Evolutionary conservation across 768 basidiomycete genomes (phyloP).

Genomic region (Boletus rubescentipes): DNA sequence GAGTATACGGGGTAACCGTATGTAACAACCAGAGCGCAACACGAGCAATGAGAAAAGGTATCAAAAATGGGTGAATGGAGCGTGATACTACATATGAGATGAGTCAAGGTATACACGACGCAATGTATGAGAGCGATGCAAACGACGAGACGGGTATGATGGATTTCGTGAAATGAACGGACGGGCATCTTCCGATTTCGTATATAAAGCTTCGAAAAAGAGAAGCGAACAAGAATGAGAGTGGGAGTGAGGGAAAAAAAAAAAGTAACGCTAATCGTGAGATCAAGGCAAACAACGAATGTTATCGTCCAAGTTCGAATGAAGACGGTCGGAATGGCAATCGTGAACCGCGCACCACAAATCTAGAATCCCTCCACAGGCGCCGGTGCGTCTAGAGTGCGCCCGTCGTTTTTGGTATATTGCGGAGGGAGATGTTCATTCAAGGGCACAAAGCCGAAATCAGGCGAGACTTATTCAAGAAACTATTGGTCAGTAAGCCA

Average conservation of each 20-base stretch:
- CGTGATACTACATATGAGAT: slow-evolving; percentile 39
- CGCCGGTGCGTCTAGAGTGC: slow-evolving; percentile 42
- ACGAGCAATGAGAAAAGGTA: slow-evolving; percentile 29
- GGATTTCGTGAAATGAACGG: slow-evolving; percentile 35
- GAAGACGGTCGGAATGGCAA: slow-evolving; percentile 31
- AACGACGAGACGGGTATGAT: slow-evolving; percentile 35
- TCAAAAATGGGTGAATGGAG: slow-evolving; percentile 35
- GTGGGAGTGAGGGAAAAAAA: slow-evolving; percentile 7
- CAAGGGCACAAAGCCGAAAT: slow-evolving; percentile 83
- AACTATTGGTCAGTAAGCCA: slow-evolving; percentile 49
- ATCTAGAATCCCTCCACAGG: slow-evolving; percentile 31
- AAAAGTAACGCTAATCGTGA: slow-evolving; percentile 37
- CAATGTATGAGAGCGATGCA: slow-evolving; percentile 39
- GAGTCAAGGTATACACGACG: slow-evolving; percentile 37
- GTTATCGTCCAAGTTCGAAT: slow-evolving; percentile 34
- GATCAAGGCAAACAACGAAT: slow-evolving; percentile 25
- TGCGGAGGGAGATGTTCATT: slow-evolving; percentile 70
- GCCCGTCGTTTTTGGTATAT: slow-evolving; percentile 55
- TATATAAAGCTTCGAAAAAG: slow-evolving; percentile 27
- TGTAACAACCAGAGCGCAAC: slow-evolving; percentile 26
- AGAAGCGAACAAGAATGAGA: slow-evolving; percentile 33
- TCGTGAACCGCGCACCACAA: slow-evolving; percentile 28
- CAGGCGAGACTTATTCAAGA: slow-evolving; percentile 64
- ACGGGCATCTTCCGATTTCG: slow-evolving; percentile 36
- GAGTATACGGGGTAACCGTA: slow-evolving; percentile 39